Percentiles rank a stretch among this genome's conserved stretches.
phyloP scores from a whole-genome alignment of 2,329 filamentous ascomycete genomes.

The Sclerotinia sclerotiorum region DNA sequence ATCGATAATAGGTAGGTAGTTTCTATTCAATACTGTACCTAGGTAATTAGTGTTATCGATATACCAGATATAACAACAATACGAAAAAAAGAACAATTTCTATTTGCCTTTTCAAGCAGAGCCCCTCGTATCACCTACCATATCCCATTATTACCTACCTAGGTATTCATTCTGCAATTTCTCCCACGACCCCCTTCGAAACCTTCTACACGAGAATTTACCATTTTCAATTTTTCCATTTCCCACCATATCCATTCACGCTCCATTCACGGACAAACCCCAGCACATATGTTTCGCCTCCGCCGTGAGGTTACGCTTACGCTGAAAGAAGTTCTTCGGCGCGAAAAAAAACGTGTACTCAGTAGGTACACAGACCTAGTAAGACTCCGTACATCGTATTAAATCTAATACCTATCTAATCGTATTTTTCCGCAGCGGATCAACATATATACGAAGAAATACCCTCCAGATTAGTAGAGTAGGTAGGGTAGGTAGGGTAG shows the following conservation, averaged over 20 bases:
- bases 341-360: not conserved
- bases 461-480: no score
- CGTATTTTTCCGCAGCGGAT: not conserved
- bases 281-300: not conserved
- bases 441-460: not conserved
- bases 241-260: not conserved
- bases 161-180: not conserved
- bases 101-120: not conserved
- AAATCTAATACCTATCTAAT: no score
- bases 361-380: not conserved
- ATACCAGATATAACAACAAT: not conserved
- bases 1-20: not conserved
- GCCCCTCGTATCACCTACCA: not conserved
- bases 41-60: not conserved
- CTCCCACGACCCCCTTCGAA: not conserved
- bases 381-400: not conserved
- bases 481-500: no score
- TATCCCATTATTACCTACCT: no score
- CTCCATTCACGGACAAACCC: not conserved
- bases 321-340: no score
- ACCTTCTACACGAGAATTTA: not conserved
- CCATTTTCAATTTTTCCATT: not conserved
- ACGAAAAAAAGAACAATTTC: no score
- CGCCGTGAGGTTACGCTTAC: not conserved
- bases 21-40: not conserved